Conservation (phyloP, 495 filamentous ascomycete species). For the Parathielavia appendiculata region DNA sequence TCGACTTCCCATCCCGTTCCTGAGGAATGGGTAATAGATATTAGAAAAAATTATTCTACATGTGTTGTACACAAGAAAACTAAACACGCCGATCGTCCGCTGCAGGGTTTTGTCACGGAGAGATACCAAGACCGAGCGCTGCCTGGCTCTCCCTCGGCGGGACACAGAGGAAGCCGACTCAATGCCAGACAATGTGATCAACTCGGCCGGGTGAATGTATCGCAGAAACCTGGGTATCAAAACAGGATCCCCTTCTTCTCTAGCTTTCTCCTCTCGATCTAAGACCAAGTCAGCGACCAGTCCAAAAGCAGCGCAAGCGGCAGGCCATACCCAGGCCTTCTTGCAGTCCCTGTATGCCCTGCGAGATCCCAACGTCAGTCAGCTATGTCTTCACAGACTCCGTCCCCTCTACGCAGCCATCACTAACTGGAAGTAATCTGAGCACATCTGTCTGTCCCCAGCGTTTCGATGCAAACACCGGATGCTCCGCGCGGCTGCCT, state of each 20-base stretch:
- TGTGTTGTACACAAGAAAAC: too few relatives aligned
- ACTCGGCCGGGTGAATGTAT: too few relatives aligned
- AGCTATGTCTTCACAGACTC: not conserved
- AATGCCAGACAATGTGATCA: too few relatives aligned
- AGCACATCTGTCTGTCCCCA: constrained; percentile 78
- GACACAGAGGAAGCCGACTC: too few relatives aligned
- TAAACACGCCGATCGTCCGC: too few relatives aligned
- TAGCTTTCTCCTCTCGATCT: constrained; percentile 50
- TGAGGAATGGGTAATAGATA: too few relatives aligned
- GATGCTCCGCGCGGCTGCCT: constrained; percentile 80
- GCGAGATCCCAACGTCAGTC: constrained; percentile 21
- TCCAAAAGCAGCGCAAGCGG: not conserved
- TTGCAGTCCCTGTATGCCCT: constrained; percentile 95
- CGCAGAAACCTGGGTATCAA: constrained; percentile 5
- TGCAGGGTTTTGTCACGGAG: too few relatives aligned
- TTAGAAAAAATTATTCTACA: too few relatives aligned
- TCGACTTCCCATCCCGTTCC: too few relatives aligned
- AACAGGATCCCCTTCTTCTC: constrained; percentile 33
- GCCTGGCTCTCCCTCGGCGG: too few relatives aligned
- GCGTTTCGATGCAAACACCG: constrained; percentile 82
- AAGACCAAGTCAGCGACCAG: not conserved
- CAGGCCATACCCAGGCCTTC: constrained; percentile 74
- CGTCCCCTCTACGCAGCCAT: not conserved
- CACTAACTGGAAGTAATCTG: constrained; percentile 88
- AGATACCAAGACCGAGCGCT: too few relatives aligned